These are phyloP conservation scores for Globisporangium nunn DNA, from an alignment of 352 stramenopile species.

Conservation along the genomic window DNA sequence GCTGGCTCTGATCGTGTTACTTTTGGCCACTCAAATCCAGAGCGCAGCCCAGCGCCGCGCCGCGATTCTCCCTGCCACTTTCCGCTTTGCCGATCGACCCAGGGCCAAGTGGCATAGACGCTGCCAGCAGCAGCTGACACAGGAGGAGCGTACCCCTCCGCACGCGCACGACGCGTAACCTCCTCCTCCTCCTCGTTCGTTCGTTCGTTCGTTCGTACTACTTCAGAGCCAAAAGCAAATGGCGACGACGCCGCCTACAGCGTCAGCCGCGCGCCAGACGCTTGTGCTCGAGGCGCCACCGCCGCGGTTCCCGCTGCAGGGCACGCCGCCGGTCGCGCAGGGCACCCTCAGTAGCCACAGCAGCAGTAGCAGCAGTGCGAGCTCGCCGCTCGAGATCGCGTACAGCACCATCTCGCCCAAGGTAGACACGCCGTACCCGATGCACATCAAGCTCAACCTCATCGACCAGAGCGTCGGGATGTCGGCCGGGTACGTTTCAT, in stretches of 20 bases:
- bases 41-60: neutral
- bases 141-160: too few species aligned
- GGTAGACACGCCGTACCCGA: constrained; percentile 44
- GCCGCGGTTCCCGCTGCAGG: neutral
- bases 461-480: constrained; percentile 61
- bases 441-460: constrained; percentile 84
- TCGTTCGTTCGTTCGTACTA: too few species aligned
- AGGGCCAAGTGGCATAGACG: too few species aligned
- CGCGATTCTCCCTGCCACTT: neutral
- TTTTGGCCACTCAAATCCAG: constrained; percentile 1
- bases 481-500: constrained; percentile 20
- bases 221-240: neutral
- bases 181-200: too few species aligned
- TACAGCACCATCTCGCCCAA: constrained; percentile 80
- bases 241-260: constrained; percentile 8
- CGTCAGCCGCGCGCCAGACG: constrained; percentile 10
- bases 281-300: constrained; percentile 9
- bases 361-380: neutral
- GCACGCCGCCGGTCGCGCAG: neutral
- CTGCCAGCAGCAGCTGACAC: too few species aligned
- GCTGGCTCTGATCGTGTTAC: constrained; percentile 2
- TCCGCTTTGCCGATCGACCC: neutral
- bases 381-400: constrained; percentile 49
- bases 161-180: too few species aligned
- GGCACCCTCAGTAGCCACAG: too few species aligned